Conservation (phyloP, 164 flowering plant species). For the Chloranthus sessilifolius region DNA sequence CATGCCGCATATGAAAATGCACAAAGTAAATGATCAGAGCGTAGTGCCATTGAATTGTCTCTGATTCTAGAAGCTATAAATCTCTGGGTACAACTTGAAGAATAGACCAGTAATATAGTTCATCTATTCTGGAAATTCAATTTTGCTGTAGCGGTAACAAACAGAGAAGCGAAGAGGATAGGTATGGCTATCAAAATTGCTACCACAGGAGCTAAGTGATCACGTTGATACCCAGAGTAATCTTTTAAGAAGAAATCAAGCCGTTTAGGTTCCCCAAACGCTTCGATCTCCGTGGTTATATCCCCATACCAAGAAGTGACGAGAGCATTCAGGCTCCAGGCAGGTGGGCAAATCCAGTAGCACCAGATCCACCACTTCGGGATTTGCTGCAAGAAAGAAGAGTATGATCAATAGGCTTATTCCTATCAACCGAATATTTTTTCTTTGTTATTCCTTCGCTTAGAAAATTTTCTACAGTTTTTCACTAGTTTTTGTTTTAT, state of each 20-base stretch:
- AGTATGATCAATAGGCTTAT: background rate
- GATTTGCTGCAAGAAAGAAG: conserved; percentile 7
- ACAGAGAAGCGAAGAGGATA: conserved; percentile 10
- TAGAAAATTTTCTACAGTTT: background rate
- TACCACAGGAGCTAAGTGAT: conserved; percentile 1
- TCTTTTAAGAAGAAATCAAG: background rate
- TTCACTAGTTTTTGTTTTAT: background rate
- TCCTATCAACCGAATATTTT: background rate
- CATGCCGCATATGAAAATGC: too few relatives aligned
- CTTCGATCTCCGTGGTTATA: background rate
- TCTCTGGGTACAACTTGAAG: too few relatives aligned
- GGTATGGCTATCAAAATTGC: conserved; percentile 2
- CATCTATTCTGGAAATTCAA: conserved; percentile 9
- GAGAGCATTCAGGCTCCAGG: conserved; percentile 1
- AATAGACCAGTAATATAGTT: too few relatives aligned
- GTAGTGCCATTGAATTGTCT: too few relatives aligned
- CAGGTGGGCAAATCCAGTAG: conserved; percentile 7
- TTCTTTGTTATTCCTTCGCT: too few relatives aligned
- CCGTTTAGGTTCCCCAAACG: conserved; percentile 1
- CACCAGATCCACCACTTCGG: conserved; percentile 11
- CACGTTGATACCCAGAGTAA: conserved; percentile 7
- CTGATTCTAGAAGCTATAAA: too few relatives aligned
- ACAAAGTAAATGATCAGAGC: too few relatives aligned
- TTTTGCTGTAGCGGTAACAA: conserved; percentile 1
- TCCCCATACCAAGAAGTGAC: conserved; percentile 7